Evolutionary conservation across 352 stramenopile species (phyloP).

Genomic region (Blastocystis sp.): DNA sequence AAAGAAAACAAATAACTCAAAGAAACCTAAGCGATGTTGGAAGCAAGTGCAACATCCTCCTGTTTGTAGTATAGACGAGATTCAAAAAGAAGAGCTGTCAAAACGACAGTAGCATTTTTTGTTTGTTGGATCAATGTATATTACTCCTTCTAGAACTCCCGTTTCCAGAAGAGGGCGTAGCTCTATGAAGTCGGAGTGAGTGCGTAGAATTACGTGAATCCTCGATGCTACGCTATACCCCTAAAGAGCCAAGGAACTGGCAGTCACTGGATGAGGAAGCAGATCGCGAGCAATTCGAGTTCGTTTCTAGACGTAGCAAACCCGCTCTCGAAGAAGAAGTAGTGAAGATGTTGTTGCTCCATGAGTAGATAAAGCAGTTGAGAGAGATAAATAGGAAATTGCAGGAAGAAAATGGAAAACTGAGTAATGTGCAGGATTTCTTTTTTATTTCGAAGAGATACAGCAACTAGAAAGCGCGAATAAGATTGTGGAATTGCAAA

Average conservation of each 20-base stretch:
- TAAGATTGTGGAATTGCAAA: not conserved
- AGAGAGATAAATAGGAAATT: not conserved
- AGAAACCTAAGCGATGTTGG: not conserved
- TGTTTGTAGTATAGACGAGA: not conserved
- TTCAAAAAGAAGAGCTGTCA: conserved; percentile 40
- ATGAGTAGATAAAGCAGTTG: conserved; percentile 17
- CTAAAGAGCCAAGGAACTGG: not conserved
- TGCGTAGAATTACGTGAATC: not conserved
- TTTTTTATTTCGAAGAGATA: not conserved
- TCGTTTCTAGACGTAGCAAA: conserved; percentile 15
- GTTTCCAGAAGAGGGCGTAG: not conserved
- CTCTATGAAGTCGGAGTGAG: not conserved
- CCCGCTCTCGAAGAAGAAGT: conserved; percentile 10
- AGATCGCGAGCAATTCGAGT: not conserved
- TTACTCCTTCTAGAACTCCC: not conserved
- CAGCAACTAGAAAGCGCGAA: not conserved
- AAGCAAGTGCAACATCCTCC: not conserved
- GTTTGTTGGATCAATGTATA: not conserved
- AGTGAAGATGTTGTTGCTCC: not conserved
- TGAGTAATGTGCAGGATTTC: not conserved
- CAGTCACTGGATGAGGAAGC: not conserved
- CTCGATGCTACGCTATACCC: not conserved
- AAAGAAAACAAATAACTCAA: not conserved
- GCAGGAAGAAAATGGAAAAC: not conserved
- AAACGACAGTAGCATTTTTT: conserved; percentile 9